These are phyloP conservation scores for Globisporangium paroecandrum DNA, from an alignment of 352 stramenopile genomes.

Conservation along the genomic window DNA sequence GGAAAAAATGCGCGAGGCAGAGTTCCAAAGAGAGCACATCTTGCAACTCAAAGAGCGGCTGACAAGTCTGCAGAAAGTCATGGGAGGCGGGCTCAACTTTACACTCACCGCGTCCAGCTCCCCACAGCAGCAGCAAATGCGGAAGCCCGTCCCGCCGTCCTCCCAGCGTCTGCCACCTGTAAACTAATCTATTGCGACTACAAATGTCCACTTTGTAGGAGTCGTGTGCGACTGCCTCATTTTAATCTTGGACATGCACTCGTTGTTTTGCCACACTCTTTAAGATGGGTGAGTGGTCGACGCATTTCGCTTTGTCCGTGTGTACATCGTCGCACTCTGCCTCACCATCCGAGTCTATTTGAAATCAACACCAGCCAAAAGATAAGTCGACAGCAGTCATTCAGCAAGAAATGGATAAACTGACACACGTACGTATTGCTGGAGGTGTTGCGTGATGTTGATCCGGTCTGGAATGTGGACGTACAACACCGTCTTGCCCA, in stretches of 20 bases:
- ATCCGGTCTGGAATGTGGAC: constrained; percentile 86
- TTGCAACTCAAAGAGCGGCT: constrained; percentile 65
- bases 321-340: constrained; percentile 83
- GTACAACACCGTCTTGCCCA: constrained; percentile 83
- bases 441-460: constrained; percentile 74
- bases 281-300: not conserved
- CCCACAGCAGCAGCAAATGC: constrained; percentile 3
- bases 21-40: constrained; percentile 73
- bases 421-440: constrained; percentile 58
- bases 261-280: not conserved
- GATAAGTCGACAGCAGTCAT: not conserved
- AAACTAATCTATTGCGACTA: constrained; percentile 17
- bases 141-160: constrained; percentile 14
- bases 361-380: not conserved
- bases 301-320: constrained; percentile 48
- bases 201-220: not conserved
- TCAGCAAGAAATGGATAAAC: not conserved
- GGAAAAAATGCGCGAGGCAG: constrained; percentile 60
- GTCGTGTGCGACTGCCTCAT: not conserved
- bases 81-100: constrained; percentile 57
- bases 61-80: constrained; percentile 56
- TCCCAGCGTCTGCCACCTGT: constrained; percentile 68
- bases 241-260: not conserved
- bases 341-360: constrained; percentile 68
- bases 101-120: constrained; percentile 38